phyloP scores from a whole-genome alignment of 768 basidiomycete species.

The Gloeophyllum trabeum region DNA sequence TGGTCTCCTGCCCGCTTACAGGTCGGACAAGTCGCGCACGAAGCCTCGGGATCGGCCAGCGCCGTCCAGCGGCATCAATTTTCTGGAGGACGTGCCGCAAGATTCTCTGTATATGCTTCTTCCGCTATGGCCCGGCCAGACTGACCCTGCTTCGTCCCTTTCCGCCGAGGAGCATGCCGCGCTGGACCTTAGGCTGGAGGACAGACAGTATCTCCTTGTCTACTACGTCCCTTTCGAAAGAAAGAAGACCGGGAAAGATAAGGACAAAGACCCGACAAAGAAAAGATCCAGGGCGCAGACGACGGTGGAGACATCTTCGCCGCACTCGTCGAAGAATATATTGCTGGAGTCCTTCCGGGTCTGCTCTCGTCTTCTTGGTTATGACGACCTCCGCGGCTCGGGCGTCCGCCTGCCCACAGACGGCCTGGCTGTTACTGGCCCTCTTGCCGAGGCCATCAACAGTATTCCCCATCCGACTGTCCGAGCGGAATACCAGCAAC shows the following conservation, averaged over 20 bases:
- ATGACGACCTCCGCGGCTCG: conserved; percentile 60
- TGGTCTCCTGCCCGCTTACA: conserved; percentile 53
- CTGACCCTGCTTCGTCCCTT: conserved; percentile 34
- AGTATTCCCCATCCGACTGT: conserved; percentile 22
- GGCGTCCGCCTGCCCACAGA: conserved; percentile 65
- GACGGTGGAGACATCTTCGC: conserved; percentile 13
- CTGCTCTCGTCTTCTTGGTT: conserved; percentile 61
- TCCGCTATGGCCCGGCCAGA: conserved; percentile 76
- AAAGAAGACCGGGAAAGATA: conserved; percentile 18
- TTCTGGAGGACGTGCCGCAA: conserved; percentile 51
- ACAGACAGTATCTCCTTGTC: conserved; percentile 65
- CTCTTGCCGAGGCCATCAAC: conserved; percentile 30
- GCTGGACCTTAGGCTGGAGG: conserved; percentile 29
- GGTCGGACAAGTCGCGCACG: conserved; percentile 10
- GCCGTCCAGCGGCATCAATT: conserved; percentile 15
- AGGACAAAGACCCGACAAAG: conserved; percentile 24
- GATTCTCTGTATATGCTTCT: conserved; percentile 76
- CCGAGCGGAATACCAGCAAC: conserved; percentile 22
- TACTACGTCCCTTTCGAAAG: conserved; percentile 58
- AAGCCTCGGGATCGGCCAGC: conserved; percentile 11
- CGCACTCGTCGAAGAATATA: conserved; percentile 28
- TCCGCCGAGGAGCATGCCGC: conserved; percentile 9
- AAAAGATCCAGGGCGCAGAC: conserved; percentile 21
- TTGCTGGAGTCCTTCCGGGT: conserved; percentile 59
- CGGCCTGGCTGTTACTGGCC: conserved; percentile 57